Conservation (phyloP, 768 basidiomycete species). For the Psilocybe azurescens region DNA sequence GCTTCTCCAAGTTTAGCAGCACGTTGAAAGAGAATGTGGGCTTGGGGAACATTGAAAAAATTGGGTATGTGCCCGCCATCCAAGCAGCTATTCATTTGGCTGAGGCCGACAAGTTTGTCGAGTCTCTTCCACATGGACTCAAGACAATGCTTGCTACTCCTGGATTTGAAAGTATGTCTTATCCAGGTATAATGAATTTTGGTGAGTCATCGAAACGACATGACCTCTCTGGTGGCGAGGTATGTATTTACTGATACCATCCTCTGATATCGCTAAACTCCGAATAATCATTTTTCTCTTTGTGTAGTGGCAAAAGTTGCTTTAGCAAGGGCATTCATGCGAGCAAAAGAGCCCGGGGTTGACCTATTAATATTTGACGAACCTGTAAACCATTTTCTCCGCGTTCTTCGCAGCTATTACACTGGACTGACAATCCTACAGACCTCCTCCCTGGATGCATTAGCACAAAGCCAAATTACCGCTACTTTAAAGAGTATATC, state of each 20-base stretch:
- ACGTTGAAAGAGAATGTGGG: slow-evolving; percentile 86
- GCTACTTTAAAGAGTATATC: slow-evolving; percentile 75
- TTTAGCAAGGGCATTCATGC: slow-evolving; percentile 87
- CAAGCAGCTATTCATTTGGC: slow-evolving; percentile 72
- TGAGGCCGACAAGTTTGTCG: slow-evolving; percentile 70
- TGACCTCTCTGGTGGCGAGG: slow-evolving; percentile 87
- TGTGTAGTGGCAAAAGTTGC: slow-evolving; percentile 85
- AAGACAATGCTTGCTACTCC: slow-evolving; percentile 73
- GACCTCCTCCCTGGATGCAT: slow-evolving; percentile 83
- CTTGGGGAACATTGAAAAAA: slow-evolving; percentile 73
- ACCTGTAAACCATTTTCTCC: slow-evolving; percentile 54
- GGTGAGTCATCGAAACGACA: slow-evolving; percentile 49
- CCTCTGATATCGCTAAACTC: not conserved
- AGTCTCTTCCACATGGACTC: slow-evolving; percentile 71
- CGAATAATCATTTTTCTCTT: slow-evolving; percentile 13
- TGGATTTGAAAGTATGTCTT: slow-evolving; percentile 59
- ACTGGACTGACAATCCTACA: slow-evolving; percentile 30
- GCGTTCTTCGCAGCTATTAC: slow-evolving; percentile 9
- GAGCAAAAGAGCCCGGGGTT: slow-evolving; percentile 73
- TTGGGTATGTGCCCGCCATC: slow-evolving; percentile 61
- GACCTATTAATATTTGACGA: slow-evolving; percentile 88
- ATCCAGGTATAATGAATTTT: slow-evolving; percentile 40
- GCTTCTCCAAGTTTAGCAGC: slow-evolving; percentile 80
- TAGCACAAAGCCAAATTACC: slow-evolving; percentile 81
- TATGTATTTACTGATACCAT: slow-evolving; percentile 37